phyloP scores from a whole-genome alignment of 768 basidiomycete species.

The Boletus tylopilopsis region DNA sequence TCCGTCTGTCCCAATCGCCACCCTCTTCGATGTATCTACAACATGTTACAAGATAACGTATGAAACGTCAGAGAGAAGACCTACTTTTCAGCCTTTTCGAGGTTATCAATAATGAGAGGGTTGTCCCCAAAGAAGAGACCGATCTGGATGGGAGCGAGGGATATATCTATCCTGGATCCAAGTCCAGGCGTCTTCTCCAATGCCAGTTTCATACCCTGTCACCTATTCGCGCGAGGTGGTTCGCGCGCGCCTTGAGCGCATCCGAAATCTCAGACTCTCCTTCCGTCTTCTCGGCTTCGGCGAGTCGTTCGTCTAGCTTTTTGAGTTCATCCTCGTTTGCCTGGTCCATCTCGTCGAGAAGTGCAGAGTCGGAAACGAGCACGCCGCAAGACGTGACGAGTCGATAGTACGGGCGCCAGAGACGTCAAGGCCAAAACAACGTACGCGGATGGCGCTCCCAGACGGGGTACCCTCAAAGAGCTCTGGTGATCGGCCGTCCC shows the following conservation, averaged over 20 bases:
- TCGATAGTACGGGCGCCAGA: slow-evolving; percentile 76
- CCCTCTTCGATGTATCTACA: slow-evolving; percentile 86
- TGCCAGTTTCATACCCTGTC: slow-evolving; percentile 73
- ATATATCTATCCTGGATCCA: slow-evolving; percentile 90
- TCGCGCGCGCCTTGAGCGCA: slow-evolving; percentile 77
- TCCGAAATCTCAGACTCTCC: slow-evolving; percentile 95
- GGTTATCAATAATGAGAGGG: slow-evolving; percentile 61
- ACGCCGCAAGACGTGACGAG: slow-evolving; percentile 49
- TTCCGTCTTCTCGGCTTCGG: slow-evolving; percentile 85
- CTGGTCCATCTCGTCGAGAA: slow-evolving; percentile 32
- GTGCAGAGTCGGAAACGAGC: slow-evolving; percentile 38
- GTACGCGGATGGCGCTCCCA: too few relatives aligned
- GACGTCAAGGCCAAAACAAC: too few relatives aligned
- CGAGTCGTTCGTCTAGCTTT: slow-evolving; percentile 71
- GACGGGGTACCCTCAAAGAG: too few relatives aligned
- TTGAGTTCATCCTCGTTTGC: slow-evolving; percentile 71
- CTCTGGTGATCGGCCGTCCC: too few relatives aligned
- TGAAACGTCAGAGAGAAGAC: slow-evolving; percentile 24
- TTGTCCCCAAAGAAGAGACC: slow-evolving; percentile 89
- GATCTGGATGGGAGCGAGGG: slow-evolving; percentile 82
- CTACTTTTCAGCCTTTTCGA: slow-evolving; percentile 79
- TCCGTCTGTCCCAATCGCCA: slow-evolving; percentile 97
- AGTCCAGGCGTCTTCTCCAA: slow-evolving; percentile 90
- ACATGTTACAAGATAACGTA: neutral
- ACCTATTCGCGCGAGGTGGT: slow-evolving; percentile 84